Conservation (phyloP, 192 early-diverging fungal genomes). For the Gonapodya prolifera region DNA sequence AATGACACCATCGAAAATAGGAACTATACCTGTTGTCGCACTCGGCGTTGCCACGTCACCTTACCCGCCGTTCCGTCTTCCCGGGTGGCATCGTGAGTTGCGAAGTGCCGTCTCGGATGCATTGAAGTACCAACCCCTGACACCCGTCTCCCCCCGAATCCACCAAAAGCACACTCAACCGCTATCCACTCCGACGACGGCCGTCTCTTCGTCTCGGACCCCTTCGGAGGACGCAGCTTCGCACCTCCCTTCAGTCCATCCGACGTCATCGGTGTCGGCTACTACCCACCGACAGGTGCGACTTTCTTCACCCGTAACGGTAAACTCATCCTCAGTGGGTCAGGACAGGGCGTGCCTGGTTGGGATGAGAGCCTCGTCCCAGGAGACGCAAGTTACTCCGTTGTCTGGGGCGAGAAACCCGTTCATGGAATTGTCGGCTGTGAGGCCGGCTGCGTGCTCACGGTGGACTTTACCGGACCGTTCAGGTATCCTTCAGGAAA, state of each 20-base stretch:
- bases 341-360: too few relatives aligned
- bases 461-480: too few relatives aligned
- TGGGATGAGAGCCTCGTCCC: too few relatives aligned
- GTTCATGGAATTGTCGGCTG: too few relatives aligned
- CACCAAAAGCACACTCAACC: constrained; percentile 20
- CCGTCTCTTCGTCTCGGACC: constrained; percentile 23
- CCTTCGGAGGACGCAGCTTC: constrained; percentile 18
- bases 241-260: constrained; percentile 13
- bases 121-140: too few relatives aligned
- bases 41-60: constrained; percentile 25
- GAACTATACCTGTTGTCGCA: constrained; percentile 14
- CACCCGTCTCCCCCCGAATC: too few relatives aligned
- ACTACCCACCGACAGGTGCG: constrained; percentile 13
- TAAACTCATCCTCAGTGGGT: constrained; percentile 6
- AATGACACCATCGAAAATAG: too few relatives aligned
- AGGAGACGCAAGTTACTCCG: too few relatives aligned
- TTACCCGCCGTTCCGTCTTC: constrained; percentile 31
- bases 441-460: too few relatives aligned
- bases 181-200: constrained; percentile 38
- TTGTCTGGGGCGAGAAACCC: too few relatives aligned
- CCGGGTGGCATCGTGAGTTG: constrained; percentile 42
- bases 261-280: constrained; percentile 23
- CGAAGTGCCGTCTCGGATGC: too few relatives aligned
- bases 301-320: constrained; percentile 31
- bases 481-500: too few relatives aligned